Conservation (phyloP, 2,329 filamentous ascomycete genomes). For the Penicillium janthinellum region DNA sequence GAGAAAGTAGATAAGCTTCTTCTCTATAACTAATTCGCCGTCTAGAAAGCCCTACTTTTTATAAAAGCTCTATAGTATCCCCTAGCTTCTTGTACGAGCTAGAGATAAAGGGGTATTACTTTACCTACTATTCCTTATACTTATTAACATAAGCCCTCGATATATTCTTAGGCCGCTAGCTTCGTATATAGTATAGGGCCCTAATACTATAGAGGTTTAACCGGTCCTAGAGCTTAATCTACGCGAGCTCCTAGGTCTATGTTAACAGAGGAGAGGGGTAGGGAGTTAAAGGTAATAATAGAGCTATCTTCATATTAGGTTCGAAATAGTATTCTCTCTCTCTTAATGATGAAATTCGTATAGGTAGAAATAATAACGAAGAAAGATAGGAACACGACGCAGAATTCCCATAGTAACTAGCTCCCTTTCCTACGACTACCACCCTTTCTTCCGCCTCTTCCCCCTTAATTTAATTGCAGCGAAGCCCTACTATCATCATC, state of each 20-base stretch:
- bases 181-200: not conserved
- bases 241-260: not conserved
- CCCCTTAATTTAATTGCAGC: too few relatives aligned
- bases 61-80: not conserved
- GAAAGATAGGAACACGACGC: not conserved
- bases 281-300: too few relatives aligned
- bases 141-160: too few relatives aligned
- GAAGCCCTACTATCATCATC: too few relatives aligned
- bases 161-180: not conserved
- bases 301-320: too few relatives aligned
- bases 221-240: not conserved
- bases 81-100: not conserved
- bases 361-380: not conserved
- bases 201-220: not conserved
- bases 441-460: too few relatives aligned
- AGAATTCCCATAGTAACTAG: not conserved
- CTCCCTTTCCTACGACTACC: too few relatives aligned
- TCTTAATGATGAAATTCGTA: too few relatives aligned
- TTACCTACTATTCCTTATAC: too few relatives aligned
- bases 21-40: not conserved
- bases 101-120: too few relatives aligned
- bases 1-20: not conserved
- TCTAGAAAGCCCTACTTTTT: not conserved
- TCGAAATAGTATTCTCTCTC: too few relatives aligned
- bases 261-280: too few relatives aligned